phyloP scores from a whole-genome alignment of 2,329 filamentous ascomycete species.

The Hyphodiscus sp. region DNA sequence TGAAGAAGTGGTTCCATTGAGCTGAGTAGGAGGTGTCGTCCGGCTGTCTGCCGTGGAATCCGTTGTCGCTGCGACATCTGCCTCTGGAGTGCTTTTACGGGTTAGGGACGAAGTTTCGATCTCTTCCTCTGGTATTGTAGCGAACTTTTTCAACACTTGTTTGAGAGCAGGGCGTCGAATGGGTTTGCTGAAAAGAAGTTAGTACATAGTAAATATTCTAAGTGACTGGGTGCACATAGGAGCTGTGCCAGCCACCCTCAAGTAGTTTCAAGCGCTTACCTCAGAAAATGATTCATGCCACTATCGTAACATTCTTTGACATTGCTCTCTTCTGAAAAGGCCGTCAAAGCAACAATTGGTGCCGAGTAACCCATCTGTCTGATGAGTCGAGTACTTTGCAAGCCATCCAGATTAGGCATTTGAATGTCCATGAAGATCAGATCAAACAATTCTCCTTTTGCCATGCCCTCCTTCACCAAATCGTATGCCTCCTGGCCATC shows the following conservation, averaged over 20 bases:
- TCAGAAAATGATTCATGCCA: constrained; percentile 86
- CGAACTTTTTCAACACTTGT: constrained; percentile 77
- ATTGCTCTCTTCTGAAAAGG: constrained; percentile 86
- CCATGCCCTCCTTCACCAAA: constrained; percentile 76
- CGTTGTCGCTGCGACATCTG: neutral
- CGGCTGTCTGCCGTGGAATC: neutral
- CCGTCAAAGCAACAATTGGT: constrained; percentile 85
- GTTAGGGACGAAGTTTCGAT: constrained; percentile 20
- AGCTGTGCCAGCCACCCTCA: too few species aligned
- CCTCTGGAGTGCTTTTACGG: neutral
- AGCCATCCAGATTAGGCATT: constrained; percentile 88
- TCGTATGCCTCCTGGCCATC: constrained; percentile 85
- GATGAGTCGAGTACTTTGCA: constrained; percentile 81
- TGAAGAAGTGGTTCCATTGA: neutral
- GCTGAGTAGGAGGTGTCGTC: neutral
- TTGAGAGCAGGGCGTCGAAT: constrained; percentile 81
- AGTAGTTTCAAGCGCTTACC: constrained; percentile 5
- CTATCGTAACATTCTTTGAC: constrained; percentile 79
- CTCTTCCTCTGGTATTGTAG: constrained; percentile 76
- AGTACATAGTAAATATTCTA: neutral
- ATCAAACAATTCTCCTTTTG: constrained; percentile 65
- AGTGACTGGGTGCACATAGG: too few species aligned
- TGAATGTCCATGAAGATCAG: constrained; percentile 95
- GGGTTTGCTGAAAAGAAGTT: constrained; percentile 43
- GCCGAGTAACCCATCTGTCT: constrained; percentile 79